Evolutionary conservation across 805 yeast genomes (phyloP).

Genomic region (Ogataea glucozyma): DNA sequence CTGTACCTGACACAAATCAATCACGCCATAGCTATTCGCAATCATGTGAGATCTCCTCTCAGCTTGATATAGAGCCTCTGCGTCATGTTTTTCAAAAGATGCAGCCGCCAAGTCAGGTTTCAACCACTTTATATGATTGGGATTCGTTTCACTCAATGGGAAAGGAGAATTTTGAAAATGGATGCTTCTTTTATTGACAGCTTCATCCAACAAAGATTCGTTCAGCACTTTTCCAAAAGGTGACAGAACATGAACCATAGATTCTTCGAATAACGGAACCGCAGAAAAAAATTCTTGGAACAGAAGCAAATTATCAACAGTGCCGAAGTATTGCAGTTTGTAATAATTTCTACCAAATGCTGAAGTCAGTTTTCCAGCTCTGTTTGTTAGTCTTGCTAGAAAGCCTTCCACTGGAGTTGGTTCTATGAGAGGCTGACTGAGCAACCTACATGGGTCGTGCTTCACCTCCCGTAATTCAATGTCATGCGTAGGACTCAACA

Average conservation of each 20-base stretch:
- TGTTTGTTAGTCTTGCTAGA: conserved; percentile 54
- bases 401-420: conserved; percentile 86
- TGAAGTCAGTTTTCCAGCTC: conserved; percentile 41
- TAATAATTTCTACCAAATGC: conserved; percentile 41
- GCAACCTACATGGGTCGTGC: conserved; percentile 39
- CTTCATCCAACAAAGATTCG: conserved; percentile 23
- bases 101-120: conserved; percentile 35
- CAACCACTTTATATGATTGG: conserved; percentile 66
- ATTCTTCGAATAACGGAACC: conserved; percentile 54
- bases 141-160: conserved; percentile 46
- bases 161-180: conserved; percentile 55
- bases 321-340: conserved; percentile 61
- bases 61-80: conserved; percentile 60
- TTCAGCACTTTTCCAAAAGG: conserved; percentile 41
- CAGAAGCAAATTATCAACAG: conserved; percentile 62
- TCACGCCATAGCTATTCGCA: conserved; percentile 55
- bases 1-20: conserved; percentile 57
- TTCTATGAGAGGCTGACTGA: conserved; percentile 41
- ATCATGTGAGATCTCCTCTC: conserved; percentile 61
- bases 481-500: conserved; percentile 45
- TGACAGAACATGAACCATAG: conserved; percentile 21
- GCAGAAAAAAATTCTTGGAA: conserved; percentile 56
- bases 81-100: conserved; percentile 52
- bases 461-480: conserved; percentile 60
- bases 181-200: conserved; percentile 33